These are phyloP conservation scores for Nakazawaea molendinolei DNA, from an alignment of 805 yeast genomes.

Conservation along the genomic window DNA sequence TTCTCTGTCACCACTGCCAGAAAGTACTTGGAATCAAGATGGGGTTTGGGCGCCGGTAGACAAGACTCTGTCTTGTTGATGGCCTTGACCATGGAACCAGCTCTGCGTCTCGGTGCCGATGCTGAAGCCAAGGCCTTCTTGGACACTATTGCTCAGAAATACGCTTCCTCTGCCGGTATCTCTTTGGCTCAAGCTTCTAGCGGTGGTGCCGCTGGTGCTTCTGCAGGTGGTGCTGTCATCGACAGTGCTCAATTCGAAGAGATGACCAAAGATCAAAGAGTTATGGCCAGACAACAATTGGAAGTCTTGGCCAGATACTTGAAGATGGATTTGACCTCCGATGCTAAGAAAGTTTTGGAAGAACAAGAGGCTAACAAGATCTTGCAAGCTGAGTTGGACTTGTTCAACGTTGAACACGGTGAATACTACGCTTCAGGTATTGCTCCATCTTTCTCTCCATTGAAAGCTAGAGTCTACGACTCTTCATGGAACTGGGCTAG, in stretches of 20 bases:
- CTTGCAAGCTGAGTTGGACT: constrained; percentile 85
- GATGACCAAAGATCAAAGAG: constrained; percentile 62
- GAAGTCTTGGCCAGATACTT: constrained; percentile 93
- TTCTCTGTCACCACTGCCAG: constrained; percentile 88
- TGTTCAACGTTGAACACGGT: constrained; percentile 86
- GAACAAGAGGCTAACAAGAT: constrained; percentile 81
- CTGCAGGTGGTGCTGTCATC: constrained; percentile 77
- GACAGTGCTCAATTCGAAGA: constrained; percentile 95
- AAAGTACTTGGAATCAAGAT: constrained; percentile 84
- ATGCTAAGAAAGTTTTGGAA: constrained; percentile 75
- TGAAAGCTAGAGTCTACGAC: constrained; percentile 94
- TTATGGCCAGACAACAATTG: constrained; percentile 71
- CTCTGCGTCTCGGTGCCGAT: constrained; percentile 79
- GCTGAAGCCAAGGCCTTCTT: constrained; percentile 86
- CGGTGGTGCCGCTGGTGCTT: constrained; percentile 41
- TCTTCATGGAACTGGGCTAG: constrained; percentile 99
- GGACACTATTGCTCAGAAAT: constrained; percentile 75
- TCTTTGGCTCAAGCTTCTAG: constrained; percentile 64
- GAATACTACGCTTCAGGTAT: constrained; percentile 92
- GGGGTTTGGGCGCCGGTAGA: constrained; percentile 91
- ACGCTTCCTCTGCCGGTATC: constrained; percentile 78
- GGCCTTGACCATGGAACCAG: constrained; percentile 87
- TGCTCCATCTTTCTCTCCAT: constrained; percentile 79
- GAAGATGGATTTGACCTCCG: constrained; percentile 85
- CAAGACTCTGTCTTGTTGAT: constrained; percentile 83